A percentile compares a stretch with the other conserved stretches of the same genome.
phyloP scores from a whole-genome alignment of 2,329 filamentous ascomycete genomes.

The Penicillium griseofulvum region DNA sequence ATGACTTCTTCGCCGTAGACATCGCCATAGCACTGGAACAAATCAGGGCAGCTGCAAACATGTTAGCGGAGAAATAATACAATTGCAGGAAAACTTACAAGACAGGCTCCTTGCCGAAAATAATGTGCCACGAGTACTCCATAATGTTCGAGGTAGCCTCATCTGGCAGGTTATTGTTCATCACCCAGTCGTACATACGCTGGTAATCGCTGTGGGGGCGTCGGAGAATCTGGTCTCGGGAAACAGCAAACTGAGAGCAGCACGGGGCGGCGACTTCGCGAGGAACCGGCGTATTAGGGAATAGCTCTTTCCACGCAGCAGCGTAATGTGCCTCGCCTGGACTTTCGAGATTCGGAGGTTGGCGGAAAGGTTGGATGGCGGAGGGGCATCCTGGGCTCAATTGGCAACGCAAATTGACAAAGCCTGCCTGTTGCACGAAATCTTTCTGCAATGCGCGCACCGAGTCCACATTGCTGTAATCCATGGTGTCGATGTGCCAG shows the following conservation, averaged over 20 bases:
- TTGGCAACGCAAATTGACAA: conserved; percentile 58
- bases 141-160: conserved; percentile 57
- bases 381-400: conserved; percentile 35
- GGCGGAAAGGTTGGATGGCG: conserved; percentile 25
- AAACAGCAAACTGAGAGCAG: conserved; percentile 63
- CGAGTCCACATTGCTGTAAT: conserved; percentile 54
- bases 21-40: conserved; percentile 25
- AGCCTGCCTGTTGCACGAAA: conserved; percentile 53
- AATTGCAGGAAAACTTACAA: conserved; percentile 27
- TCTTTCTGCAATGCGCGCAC: conserved; percentile 51
- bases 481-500: conserved; percentile 59
- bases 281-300: conserved; percentile 40
- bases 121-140: conserved; percentile 64
- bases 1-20: conserved; percentile 27
- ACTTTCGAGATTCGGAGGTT: conserved; percentile 21
- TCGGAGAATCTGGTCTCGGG: conserved; percentile 49
- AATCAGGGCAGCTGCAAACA: conserved; percentile 22
- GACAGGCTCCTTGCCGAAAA: conserved; percentile 41
- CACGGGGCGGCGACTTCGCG: conserved; percentile 54
- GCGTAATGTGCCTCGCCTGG: conserved; percentile 32
- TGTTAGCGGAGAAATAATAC: conserved; percentile 3
- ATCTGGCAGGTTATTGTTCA: conserved; percentile 54
- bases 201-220: conserved; percentile 53
- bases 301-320: conserved; percentile 25
- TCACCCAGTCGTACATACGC: conserved; percentile 57